These are phyloP conservation scores for Pilatotrama ljubarskyi DNA, from an alignment of 768 basidiomycete species.

Conservation along the genomic window DNA sequence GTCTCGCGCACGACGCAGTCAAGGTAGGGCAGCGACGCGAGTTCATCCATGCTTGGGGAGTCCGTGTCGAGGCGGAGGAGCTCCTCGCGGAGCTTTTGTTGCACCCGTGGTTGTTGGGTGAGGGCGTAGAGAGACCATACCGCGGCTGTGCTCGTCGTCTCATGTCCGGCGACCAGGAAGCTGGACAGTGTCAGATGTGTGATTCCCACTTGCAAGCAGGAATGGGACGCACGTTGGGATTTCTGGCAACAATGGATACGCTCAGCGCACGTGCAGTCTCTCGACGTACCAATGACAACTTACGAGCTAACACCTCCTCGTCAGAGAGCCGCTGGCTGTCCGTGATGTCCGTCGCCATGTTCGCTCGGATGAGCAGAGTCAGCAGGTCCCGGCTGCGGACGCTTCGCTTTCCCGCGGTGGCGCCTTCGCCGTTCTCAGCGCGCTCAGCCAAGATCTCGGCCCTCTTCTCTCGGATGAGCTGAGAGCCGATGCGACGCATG, in stretches of 20 bases:
- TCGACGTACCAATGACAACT: slow-evolving; percentile 25
- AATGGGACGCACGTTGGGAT: slow-evolving; percentile 12
- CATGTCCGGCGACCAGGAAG: slow-evolving; percentile 37
- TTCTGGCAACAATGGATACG: too few species aligned
- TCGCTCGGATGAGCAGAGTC: slow-evolving; percentile 60
- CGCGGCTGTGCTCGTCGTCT: slow-evolving; percentile 40
- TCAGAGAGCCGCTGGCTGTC: slow-evolving; percentile 57
- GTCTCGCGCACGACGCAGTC: slow-evolving; percentile 64
- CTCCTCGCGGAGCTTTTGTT: slow-evolving; percentile 41
- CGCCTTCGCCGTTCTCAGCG: slow-evolving; percentile 31
- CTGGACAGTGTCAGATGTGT: slow-evolving; percentile 3
- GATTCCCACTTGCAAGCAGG: too few species aligned
- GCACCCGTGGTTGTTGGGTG: slow-evolving; percentile 36
- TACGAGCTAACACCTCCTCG: slow-evolving; percentile 57
- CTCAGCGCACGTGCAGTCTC: too few species aligned
- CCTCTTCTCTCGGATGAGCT: slow-evolving; percentile 35
- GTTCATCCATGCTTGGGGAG: slow-evolving; percentile 62
- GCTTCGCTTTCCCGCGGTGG: slow-evolving; percentile 30
- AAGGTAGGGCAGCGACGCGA: slow-evolving; percentile 66
- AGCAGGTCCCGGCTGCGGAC: slow-evolving; percentile 52
- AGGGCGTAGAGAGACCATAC: slow-evolving; percentile 40
- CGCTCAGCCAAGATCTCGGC: slow-evolving; percentile 28
- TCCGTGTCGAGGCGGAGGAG: slow-evolving; percentile 41
- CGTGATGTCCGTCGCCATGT: slow-evolving; percentile 59
- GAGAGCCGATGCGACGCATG: slow-evolving; percentile 31